A percentile compares a stretch with the other conserved stretches of the same genome.
Evolutionary conservation across 1,139 yeast species (phyloP).

Genomic region (Schizosaccharomyces versatilis): DNA sequence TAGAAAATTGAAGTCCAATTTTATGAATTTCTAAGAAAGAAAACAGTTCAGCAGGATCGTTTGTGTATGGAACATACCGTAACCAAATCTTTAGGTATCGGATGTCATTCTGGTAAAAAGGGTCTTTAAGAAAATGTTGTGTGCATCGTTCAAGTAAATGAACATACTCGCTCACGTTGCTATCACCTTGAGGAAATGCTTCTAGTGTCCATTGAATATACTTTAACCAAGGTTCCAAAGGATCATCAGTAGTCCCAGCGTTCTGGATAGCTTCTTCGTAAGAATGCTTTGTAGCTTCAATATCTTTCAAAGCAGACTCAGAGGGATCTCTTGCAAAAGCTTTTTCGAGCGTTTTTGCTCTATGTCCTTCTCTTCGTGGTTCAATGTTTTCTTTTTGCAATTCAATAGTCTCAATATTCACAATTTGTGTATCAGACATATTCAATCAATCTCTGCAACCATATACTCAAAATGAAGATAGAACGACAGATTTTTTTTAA

Average conservation of each 20-base stretch:
- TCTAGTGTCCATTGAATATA: conserved; percentile 54
- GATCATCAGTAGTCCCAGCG: conserved; percentile 53
- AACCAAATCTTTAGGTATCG: conserved; percentile 67
- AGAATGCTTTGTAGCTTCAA: conserved; percentile 11
- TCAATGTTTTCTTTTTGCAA: conserved; percentile 60
- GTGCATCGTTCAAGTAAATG: conserved; percentile 52
- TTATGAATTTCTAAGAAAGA: conserved; percentile 49
- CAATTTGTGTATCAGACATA: neutral
- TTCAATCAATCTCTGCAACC: neutral
- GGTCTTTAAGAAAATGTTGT: conserved; percentile 39
- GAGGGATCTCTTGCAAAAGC: conserved; percentile 20
- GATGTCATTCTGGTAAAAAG: conserved; percentile 57
- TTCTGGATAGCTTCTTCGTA: conserved; percentile 27
- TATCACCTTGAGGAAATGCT: conserved; percentile 45
- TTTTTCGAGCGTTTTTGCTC: conserved; percentile 36
- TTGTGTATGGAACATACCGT: conserved; percentile 45
- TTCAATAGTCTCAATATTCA: conserved; percentile 32
- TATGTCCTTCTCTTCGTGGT: conserved; percentile 48
- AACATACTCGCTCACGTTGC: conserved; percentile 45
- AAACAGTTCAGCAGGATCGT: conserved; percentile 51
- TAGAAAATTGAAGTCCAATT: conserved; percentile 46
- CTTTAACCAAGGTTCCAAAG: conserved; percentile 47
- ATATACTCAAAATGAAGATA: neutral
- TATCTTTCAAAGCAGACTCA: conserved; percentile 4
- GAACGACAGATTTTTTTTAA: no score